phyloP scores from a whole-genome alignment of 352 stramenopile species.

The Phytopythium chamaehyphon region DNA sequence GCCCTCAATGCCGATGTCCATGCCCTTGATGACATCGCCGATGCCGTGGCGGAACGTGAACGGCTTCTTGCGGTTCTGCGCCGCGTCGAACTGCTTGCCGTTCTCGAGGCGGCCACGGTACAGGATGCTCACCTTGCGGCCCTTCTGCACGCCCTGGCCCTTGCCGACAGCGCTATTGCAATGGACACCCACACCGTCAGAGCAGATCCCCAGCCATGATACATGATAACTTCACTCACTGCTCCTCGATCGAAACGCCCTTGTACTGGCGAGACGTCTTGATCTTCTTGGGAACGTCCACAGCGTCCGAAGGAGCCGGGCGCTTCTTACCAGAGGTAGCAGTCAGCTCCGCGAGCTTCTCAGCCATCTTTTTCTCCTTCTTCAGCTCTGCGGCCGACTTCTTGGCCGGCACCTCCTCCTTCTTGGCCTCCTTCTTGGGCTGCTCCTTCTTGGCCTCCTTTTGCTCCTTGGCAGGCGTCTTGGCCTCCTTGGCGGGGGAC shows the following conservation, averaged over 20 bases:
- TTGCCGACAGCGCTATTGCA: constrained; percentile 62
- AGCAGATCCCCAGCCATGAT: constrained; percentile 5
- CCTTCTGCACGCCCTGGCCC: constrained; percentile 45
- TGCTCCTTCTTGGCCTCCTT: constrained; percentile 17
- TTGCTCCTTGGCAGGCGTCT: constrained; percentile 19
- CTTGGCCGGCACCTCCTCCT: constrained; percentile 27
- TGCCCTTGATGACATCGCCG: constrained; percentile 93
- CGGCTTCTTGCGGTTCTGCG: constrained; percentile 77
- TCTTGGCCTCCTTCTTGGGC: constrained; percentile 33
- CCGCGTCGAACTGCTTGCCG: constrained; percentile 82
- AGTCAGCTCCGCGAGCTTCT: constrained; percentile 51
- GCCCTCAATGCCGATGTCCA: constrained; percentile 93
- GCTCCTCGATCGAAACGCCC: constrained; percentile 77
- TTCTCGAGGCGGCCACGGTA: constrained; percentile 81
- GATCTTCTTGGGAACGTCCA: constrained; percentile 77
- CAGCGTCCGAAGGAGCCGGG: constrained; percentile 41
- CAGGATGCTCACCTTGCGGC: constrained; percentile 76
- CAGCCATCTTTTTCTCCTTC: constrained; percentile 49
- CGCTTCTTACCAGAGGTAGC: constrained; percentile 58
- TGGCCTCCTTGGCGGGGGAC: constrained; percentile 23
- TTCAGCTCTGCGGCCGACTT: constrained; percentile 34
- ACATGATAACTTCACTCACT: constrained; percentile 32
- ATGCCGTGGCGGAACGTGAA: constrained; percentile 84
- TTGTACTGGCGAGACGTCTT: constrained; percentile 68
- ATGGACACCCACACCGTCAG: not conserved